Evolutionary conservation across 2,329 filamentous ascomycete species (phyloP), one percentile per base, ranked within the genome.

Genomic region (Fusarium humuli): DNA sequence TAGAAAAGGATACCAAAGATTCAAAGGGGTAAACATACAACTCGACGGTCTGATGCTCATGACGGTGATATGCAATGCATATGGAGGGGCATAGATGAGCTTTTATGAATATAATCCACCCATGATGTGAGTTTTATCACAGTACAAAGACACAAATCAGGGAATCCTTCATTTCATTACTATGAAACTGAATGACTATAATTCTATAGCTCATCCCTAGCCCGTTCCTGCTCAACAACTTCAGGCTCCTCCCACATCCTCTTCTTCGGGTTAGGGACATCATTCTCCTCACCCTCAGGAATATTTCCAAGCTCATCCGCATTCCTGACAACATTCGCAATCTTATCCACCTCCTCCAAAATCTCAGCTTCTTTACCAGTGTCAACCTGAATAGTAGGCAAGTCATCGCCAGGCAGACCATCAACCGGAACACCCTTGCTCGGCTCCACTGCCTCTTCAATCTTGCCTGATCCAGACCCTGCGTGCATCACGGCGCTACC

Each of bases 261-360:
- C 75, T 75, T 78, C 65, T 74, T 78, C 2, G 75, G 70, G 50
- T 78, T 78, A 29, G 58, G 59, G 3, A 59, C 50, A 32, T 56
- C 66, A 10, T 73, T 58, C 13, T 50, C 57, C 14, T 54, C 61
- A 3, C 59, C 65, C 20, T 57, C 71, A 7, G 72, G 72, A 27
- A 74, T 64, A 22, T 69, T 71, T 0, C 67, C 76, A 23, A 75
- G 59, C 55, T 75, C 73, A 45, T 77, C 76, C 13, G 75, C 69
- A 45, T 77, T 75, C 13, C 85, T 77, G 6, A 82, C 82, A 22
- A 79, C 79, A 30, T 86, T 83, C 48, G 90, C 82, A 46, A 88
- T 84, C 74, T 82, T 85, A 37, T 84, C 85, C 22, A 93, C 82
- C 66, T 87, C 78, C 37, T 88, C 86, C 10, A 85, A 76, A 72